These are phyloP conservation scores for Fraxinus dipetala DNA, from an alignment of 305 asterid species.

Conservation along the genomic window DNA sequence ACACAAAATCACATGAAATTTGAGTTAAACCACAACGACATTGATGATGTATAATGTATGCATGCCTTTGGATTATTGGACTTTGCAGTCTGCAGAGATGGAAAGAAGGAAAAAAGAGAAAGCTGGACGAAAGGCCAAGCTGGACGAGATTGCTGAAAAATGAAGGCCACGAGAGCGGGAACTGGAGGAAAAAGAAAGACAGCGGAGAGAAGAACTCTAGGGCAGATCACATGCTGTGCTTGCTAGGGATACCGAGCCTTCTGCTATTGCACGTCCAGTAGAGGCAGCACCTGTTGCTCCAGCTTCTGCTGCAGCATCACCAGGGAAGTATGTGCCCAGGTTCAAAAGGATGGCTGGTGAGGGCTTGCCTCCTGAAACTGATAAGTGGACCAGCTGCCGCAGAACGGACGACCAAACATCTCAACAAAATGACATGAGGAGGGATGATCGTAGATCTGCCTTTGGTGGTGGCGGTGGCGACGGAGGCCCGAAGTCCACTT, in stretches of 20 bases:
- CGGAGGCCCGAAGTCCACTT: constrained; percentile 32
- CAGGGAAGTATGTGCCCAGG: constrained; percentile 62
- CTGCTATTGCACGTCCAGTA: constrained; percentile 34
- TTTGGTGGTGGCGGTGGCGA: constrained; percentile 26
- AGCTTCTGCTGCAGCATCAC: constrained; percentile 29
- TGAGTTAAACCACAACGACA: neutral
- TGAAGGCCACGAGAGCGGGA: constrained; percentile 80
- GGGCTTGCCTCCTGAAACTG: constrained; percentile 50
- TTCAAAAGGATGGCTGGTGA: constrained; percentile 38
- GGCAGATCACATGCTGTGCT: constrained; percentile 38
- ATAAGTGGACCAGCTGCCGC: constrained; percentile 54
- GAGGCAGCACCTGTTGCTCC: constrained; percentile 38
- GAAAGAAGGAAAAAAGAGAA: constrained; percentile 80
- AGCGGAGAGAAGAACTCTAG: constrained; percentile 52
- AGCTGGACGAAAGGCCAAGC: constrained; percentile 75
- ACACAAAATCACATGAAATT: too few species aligned
- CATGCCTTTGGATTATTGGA: neutral
- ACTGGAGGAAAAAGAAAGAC: constrained; percentile 73
- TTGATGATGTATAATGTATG: neutral
- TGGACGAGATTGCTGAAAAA: constrained; percentile 84
- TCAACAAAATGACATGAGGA: constrained; percentile 45
- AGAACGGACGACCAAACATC: constrained; percentile 41
- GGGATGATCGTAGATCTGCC: constrained; percentile 42
- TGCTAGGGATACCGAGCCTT: constrained; percentile 29
- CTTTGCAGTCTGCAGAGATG: constrained; percentile 46